Base-by-base conservation (phyloP, 768 basidiomycete genomes). In the Boletus pseudopeckii region DNA sequence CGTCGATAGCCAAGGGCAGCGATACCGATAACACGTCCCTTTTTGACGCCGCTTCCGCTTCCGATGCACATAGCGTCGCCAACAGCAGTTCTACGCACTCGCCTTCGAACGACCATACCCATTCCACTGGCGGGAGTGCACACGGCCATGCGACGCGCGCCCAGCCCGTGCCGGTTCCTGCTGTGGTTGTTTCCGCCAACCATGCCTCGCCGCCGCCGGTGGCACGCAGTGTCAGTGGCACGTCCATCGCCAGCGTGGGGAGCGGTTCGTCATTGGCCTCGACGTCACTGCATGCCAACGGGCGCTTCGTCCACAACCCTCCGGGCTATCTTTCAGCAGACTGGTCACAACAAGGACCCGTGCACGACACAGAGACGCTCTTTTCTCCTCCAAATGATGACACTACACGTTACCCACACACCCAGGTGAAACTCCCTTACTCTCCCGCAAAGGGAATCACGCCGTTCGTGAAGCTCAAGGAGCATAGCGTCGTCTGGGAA, bases 401-500 rank as follows among this genome's bases (percentile, higher is more conserved):
- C 28, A 9, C 45, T 1, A 50, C 18, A 26, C 34, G n/a, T 17
- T 2, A n/a, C 15, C 45, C 28, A 24, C 47, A 39, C 14, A 4
- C 43, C 1, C 48, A 45, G 0, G 28, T 44, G 2, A 53, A 61
- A 45, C 28, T 10, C 5, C 34, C 42, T 4, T 64, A 61, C 46
- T 71, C 79, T 5, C 69, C 77, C 11, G 72, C 81, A 9, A 80
- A 81, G 32, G 88, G 88, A 20, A 76, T 77, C 51, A 90, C 90
- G 0, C 67, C 74, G 0, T 88, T 79, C 61, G 71, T 78, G 30
- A 75, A 74, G 33, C 78, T 92, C 30, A 77, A 76, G 63, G 85
- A 85, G 30, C 88, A 91, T 61, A 77, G 76, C 8, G 82, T 85
- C 13, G 65, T 68, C 10, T 92, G 86, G 86, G 78, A 80, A 7